Base-by-base conservation (phyloP, 1,139 yeast genomes). In the Arxiozyma slooffiae region DNA sequence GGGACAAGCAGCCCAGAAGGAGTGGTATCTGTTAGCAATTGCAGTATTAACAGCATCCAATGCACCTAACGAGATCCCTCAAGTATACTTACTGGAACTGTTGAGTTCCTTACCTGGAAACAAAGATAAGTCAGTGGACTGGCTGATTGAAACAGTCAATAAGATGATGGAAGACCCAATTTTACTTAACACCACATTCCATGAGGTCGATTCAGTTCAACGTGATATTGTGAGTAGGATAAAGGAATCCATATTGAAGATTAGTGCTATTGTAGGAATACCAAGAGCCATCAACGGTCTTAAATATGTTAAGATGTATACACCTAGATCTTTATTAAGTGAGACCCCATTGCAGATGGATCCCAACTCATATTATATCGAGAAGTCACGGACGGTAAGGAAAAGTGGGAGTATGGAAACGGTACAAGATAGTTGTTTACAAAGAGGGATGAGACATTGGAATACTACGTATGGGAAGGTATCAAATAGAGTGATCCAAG, bases 231-330 rank as follows among this genome's bases (percentile, higher is more conserved):
- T 89, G 0, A 71, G 75, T 43, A 77, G 82, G 60, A 71, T 84
- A 51, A 71, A 95, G 51, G 97, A 89, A 61, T 82, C 88, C 8
- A 69, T 89, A 4, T 70, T 89, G 61, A 89, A 88, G 63, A 74
- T 86, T 16, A 75, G 85, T 4, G 95, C 95, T 0, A 70, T 89
- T 48, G 78, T 82, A 17, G 97, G 97, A 0, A 73, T 88, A 22
- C 96, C 97, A 1, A 83, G 82, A 57, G 77, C 89, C 2, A 89
- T 89, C 64, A 89, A 89, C 64, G 78, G 94, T 2, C 69, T 89
- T 61, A 82, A 78, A 67, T 71, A 76, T 44, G 71, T 88, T 53
- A 80, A 79, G 56, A 74, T 76, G 39, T 81, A 74, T 0, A 85
- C 95, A 0, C 95, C 96, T 1, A 50, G 53, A 1, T 62, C 69